Conservation (phyloP, 306 rosid species). For the Quercus variabilis region DNA sequence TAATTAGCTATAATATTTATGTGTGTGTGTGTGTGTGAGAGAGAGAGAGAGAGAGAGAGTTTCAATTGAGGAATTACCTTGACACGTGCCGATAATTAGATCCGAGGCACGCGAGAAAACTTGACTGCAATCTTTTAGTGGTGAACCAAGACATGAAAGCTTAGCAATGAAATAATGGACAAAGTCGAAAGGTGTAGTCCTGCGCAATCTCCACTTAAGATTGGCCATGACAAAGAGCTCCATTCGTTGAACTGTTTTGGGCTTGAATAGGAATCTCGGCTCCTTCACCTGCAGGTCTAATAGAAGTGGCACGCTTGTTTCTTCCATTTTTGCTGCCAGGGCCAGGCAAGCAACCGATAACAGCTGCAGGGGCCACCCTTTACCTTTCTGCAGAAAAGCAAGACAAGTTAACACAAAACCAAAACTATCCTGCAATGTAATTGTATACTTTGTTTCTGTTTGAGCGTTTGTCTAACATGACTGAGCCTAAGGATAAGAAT, state of each 20-base stretch:
- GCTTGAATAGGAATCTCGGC: conserved; percentile 36
- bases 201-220: conserved; percentile 44
- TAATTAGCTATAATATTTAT: background rate
- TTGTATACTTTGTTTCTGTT: too few species aligned
- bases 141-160: conserved; percentile 21
- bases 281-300: conserved; percentile 36
- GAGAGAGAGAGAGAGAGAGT: background rate
- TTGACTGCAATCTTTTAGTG: conserved; percentile 4
- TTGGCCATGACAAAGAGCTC: conserved; percentile 42
- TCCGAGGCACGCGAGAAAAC: conserved; percentile 25
- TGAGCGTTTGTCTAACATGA: too few species aligned
- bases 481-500: background rate
- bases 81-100: conserved; percentile 31
- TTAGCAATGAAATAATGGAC: conserved; percentile 29
- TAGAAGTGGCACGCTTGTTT: conserved; percentile 38
- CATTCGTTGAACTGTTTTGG: conserved; percentile 47
- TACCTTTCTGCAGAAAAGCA: conserved; percentile 32
- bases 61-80: conserved; percentile 14
- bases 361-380: conserved; percentile 40
- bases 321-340: conserved; percentile 55
- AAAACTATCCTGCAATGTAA: background rate
- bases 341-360: conserved; percentile 45
- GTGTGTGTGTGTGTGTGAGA: background rate
- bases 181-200: conserved; percentile 44
- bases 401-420: background rate